These are phyloP conservation scores for Cymbopogon citratus DNA, from an alignment of 176 grass and related monocot genomes.

Conservation along the genomic window DNA sequence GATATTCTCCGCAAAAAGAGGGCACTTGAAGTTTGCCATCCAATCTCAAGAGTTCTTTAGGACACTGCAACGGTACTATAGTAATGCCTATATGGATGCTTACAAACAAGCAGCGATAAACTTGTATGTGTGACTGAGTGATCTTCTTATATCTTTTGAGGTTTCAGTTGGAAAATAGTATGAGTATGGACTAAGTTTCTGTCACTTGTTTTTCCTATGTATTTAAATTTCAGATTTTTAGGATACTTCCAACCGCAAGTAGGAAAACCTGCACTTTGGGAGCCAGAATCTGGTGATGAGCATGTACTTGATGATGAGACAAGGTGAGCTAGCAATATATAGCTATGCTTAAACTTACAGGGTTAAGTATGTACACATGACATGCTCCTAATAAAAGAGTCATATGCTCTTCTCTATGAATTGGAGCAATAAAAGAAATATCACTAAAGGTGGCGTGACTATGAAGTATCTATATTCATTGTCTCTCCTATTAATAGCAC, in stretches of 20 bases:
- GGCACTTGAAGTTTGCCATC: constrained; percentile 71
- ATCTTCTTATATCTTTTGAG: not conserved
- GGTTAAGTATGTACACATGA: not conserved
- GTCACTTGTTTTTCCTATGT: constrained; percentile 3
- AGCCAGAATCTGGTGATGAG: constrained; percentile 56
- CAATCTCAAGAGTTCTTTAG: constrained; percentile 91
- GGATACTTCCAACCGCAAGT: constrained; percentile 70
- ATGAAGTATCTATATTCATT: constrained; percentile 9
- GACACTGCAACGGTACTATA: constrained; percentile 92
- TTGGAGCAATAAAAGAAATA: not conserved
- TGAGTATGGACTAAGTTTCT: constrained; percentile 15
- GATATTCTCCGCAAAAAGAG: constrained; percentile 98
- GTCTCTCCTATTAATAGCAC: not conserved
- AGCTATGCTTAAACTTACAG: not conserved
- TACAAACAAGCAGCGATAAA: constrained; percentile 98
- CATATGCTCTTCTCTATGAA: not conserved
- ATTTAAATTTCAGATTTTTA: constrained; percentile 73
- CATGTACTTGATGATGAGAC: constrained; percentile 38
- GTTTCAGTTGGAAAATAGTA: constrained; percentile 16
- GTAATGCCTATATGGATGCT: constrained; percentile 95
- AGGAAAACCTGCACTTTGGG: constrained; percentile 74
- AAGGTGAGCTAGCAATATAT: constrained; percentile 43
- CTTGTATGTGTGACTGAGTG: constrained; percentile 59
- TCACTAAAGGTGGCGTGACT: not conserved
- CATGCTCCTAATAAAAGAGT: not conserved